phyloP scores from a whole-genome alignment of 164 flowering plant genomes.

The Macadamia tetraphylla region DNA sequence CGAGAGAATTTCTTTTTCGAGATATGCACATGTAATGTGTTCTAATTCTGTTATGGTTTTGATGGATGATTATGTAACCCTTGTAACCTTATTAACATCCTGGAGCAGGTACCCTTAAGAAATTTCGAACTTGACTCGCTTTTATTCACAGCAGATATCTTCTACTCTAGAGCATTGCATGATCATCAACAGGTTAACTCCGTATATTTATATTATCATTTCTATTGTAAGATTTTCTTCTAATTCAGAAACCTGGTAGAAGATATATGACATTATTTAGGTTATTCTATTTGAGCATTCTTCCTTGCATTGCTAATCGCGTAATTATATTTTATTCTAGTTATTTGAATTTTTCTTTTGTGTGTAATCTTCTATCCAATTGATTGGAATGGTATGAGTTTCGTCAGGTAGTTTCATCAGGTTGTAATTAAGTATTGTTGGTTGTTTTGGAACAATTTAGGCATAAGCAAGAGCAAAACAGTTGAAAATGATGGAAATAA shows the following conservation, averaged over 20 bases:
- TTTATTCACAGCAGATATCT: conserved; percentile 71
- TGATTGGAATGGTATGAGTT: too few relatives aligned
- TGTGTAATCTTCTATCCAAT: too few relatives aligned
- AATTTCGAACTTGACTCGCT: conserved; percentile 94
- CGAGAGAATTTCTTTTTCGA: conserved; percentile 79
- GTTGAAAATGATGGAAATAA: too few relatives aligned
- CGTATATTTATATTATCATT: neutral
- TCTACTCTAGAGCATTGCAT: conserved; percentile 85
- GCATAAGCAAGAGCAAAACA: too few relatives aligned
- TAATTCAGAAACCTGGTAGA: too few relatives aligned
- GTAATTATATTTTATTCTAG: too few relatives aligned
- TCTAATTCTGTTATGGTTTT: neutral
- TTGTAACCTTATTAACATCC: neutral
- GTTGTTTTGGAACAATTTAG: too few relatives aligned
- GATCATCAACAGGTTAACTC: conserved; percentile 85
- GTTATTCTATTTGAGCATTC: neutral
- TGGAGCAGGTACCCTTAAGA: conserved; percentile 80
- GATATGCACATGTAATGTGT: conserved; percentile 95
- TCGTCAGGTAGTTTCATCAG: too few relatives aligned
- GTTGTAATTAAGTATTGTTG: too few relatives aligned
- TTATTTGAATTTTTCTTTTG: too few relatives aligned
- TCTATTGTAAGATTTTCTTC: neutral
- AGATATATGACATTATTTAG: neutral
- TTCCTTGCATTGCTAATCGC: neutral
- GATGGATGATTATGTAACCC: conserved; percentile 1